Percentiles rank a stretch among this genome's conserved stretches.
Evolutionary conservation across 1,284 basidiomycete genomes (phyloP).

Genomic region (Heterobasidion irregulare): DNA sequence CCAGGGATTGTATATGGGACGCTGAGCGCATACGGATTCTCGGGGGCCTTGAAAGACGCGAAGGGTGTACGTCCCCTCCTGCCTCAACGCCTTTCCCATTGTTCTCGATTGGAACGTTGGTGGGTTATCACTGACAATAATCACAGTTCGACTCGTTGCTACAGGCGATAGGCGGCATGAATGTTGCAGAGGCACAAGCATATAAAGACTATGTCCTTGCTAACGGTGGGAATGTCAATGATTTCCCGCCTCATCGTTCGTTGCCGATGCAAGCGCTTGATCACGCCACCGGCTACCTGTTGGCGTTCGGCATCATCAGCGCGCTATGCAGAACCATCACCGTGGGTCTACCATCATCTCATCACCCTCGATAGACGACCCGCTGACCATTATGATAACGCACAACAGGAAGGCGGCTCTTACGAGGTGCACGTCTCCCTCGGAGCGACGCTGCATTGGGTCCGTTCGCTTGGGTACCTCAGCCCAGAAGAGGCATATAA

Average conservation of each 20-base stretch:
- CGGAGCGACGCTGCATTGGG: slow-evolving; percentile 46
- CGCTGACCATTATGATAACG: neutral
- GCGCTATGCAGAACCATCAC: slow-evolving; percentile 45
- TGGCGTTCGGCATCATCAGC: slow-evolving; percentile 51
- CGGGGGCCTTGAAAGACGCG: slow-evolving; percentile 49
- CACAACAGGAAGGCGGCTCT: slow-evolving; percentile 49
- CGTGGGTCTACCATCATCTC: slow-evolving; percentile 21
- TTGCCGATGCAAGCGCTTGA: slow-evolving; percentile 60
- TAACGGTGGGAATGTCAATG: slow-evolving; percentile 9
- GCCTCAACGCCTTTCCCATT: neutral
- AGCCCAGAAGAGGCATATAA: slow-evolving; percentile 32
- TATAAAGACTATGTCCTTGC: slow-evolving; percentile 23
- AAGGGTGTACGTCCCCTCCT: slow-evolving; percentile 35
- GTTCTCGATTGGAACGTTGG: neutral
- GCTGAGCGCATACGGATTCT: slow-evolving; percentile 51
- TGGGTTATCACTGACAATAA: neutral
- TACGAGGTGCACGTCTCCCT: slow-evolving; percentile 57
- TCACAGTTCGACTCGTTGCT: slow-evolving; percentile 59
- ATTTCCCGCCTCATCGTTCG: slow-evolving; percentile 28
- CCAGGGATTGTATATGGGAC: slow-evolving; percentile 54
- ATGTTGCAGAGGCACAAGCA: slow-evolving; percentile 45
- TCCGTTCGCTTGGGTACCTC: slow-evolving; percentile 45
- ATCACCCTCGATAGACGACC: neutral
- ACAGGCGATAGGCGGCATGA: slow-evolving; percentile 60
- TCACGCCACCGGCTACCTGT: slow-evolving; percentile 52